A percentile compares a stretch with the other conserved stretches of the same genome.
phyloP scores from a whole-genome alignment of 2,329 filamentous ascomycete species.

The Paecilomyces dactylethromorphus region DNA sequence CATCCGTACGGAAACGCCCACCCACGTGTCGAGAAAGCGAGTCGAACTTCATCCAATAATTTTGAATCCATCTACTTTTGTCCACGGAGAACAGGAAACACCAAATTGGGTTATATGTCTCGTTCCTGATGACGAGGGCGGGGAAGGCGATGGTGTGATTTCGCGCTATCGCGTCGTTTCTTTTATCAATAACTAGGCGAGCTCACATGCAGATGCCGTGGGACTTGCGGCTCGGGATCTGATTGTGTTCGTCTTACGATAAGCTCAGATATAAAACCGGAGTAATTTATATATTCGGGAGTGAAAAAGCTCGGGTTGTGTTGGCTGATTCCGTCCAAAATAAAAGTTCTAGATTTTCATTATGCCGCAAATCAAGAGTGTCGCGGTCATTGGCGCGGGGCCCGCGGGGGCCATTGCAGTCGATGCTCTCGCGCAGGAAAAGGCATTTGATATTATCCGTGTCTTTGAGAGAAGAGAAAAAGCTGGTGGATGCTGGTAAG shows the following conservation, averaged over 20 bases:
- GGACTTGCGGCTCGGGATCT: background rate
- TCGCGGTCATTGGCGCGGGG: conserved; percentile 57
- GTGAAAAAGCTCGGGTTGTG: background rate
- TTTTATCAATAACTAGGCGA: background rate
- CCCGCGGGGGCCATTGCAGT: conserved; percentile 55
- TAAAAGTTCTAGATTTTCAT: background rate
- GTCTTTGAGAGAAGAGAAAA: conserved; percentile 57
- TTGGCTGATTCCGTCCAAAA: background rate
- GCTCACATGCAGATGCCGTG: background rate
- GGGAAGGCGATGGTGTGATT: background rate
- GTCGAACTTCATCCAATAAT: background rate
- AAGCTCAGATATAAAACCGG: background rate
- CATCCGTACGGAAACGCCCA: background rate
- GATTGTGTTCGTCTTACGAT: background rate
- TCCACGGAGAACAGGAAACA: background rate
- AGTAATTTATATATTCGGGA: background rate
- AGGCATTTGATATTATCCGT: conserved; percentile 51
- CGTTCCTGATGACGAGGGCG: background rate
- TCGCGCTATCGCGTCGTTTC: background rate
- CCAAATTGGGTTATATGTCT: background rate
- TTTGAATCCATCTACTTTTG: background rate
- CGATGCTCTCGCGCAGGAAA: conserved; percentile 54
- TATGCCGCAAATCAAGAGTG: conserved; percentile 24
- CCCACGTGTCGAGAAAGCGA: background rate
- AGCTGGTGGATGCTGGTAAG: conserved; percentile 57